Conservation (phyloP, 1,139 yeast species). For the Pichia sp. region DNA sequence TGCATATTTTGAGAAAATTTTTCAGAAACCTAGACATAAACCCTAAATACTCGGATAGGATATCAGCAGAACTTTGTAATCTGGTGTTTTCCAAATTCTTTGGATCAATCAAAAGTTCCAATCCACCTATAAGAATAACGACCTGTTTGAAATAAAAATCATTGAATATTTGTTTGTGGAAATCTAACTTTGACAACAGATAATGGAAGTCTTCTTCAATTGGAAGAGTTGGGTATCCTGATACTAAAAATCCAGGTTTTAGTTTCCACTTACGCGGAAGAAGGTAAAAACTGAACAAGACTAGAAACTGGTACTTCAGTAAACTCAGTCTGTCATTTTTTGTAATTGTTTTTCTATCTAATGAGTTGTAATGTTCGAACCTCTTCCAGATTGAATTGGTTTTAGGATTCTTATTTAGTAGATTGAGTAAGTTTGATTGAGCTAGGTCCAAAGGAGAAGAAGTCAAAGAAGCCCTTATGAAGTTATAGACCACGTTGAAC, state of each 20-base stretch:
- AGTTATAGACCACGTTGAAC: slow-evolving; percentile 41
- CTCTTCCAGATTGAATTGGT: slow-evolving; percentile 22
- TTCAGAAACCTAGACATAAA: slow-evolving; percentile 30
- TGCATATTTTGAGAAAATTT: slow-evolving; percentile 23
- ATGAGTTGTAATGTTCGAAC: slow-evolving; percentile 22
- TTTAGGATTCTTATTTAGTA: slow-evolving; percentile 23
- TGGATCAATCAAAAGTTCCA: slow-evolving; percentile 26
- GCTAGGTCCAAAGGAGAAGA: slow-evolving; percentile 44
- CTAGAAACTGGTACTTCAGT: slow-evolving; percentile 26
- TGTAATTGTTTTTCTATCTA: slow-evolving; percentile 23
- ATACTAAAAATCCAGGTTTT: slow-evolving; percentile 24
- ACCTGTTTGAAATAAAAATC: slow-evolving; percentile 29
- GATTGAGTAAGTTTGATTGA: slow-evolving; percentile 32
- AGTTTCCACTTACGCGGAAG: slow-evolving; percentile 28
- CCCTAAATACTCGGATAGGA: slow-evolving; percentile 25
- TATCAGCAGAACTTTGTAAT: slow-evolving; percentile 18
- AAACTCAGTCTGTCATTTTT: slow-evolving; percentile 28
- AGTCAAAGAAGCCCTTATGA: slow-evolving; percentile 51
- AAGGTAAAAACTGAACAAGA: slow-evolving; percentile 23
- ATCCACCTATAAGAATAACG: slow-evolving; percentile 28
- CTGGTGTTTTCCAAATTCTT: slow-evolving; percentile 15
- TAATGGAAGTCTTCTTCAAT: slow-evolving; percentile 33
- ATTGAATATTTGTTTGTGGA: slow-evolving; percentile 24
- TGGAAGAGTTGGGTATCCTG: slow-evolving; percentile 25
- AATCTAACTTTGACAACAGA: slow-evolving; percentile 22